Conservation (phyloP, 768 basidiomycete species). For the Russula griseocarnosa region DNA sequence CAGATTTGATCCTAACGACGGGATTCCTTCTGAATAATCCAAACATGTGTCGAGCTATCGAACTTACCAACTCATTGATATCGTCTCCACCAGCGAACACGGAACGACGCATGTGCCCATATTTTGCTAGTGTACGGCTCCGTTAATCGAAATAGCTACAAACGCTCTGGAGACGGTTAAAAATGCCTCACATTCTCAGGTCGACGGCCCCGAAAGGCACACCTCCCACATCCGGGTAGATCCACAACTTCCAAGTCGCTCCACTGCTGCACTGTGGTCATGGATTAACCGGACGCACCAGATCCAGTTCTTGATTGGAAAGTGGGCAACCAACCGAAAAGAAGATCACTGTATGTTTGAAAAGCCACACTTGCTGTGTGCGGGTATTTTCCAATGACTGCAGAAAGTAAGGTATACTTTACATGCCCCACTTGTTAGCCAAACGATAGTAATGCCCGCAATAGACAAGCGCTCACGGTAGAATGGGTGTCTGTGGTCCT, state of each 20-base stretch:
- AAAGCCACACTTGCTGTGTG: conserved; percentile 16
- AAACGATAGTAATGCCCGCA: background rate
- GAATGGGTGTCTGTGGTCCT: conserved; percentile 12
- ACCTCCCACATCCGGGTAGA: conserved; percentile 25
- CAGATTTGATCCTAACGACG: conserved; percentile 12
- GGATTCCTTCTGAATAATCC: background rate
- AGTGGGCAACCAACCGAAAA: conserved; percentile 8
- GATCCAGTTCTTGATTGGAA: background rate
- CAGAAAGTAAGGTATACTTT: conserved; percentile 21
- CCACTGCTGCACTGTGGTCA: conserved; percentile 22
- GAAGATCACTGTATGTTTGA: conserved; percentile 28
- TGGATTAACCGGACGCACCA: background rate
- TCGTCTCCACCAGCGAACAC: conserved; percentile 12
- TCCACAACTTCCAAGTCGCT: conserved; percentile 19
- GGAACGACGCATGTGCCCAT: conserved; percentile 13
- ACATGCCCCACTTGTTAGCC: background rate
- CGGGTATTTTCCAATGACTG: conserved; percentile 12
- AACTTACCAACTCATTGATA: conserved; percentile 26
- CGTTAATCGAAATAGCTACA: background rate
- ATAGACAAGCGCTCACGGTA: background rate
- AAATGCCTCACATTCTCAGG: conserved; percentile 16
- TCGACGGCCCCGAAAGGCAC: conserved; percentile 22
- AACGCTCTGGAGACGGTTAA: background rate
- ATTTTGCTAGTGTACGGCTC: background rate
- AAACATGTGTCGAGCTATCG: no score